A percentile compares a stretch with the other conserved stretches of the same genome.
These are phyloP conservation scores for Moniliophthora roreri DNA, from an alignment of 1,284 basidiomycete species.

Conservation along the genomic window DNA sequence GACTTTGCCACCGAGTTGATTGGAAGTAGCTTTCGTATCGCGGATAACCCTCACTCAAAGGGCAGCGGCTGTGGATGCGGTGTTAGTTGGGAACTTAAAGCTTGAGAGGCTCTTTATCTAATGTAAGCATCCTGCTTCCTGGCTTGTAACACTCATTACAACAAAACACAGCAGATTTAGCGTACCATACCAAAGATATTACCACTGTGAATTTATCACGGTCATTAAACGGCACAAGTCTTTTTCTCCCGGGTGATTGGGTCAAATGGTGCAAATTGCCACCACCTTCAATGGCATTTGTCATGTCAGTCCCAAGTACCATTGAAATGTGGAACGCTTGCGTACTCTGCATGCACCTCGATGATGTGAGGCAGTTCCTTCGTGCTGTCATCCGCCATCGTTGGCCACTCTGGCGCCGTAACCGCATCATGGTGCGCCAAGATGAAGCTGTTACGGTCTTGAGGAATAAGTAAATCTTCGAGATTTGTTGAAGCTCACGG, in stretches of 20 bases:
- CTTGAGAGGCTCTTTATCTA: conserved; percentile 26
- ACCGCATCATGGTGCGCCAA: conserved; percentile 25
- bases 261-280: conserved; percentile 20
- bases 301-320: not conserved
- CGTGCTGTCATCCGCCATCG: conserved; percentile 21
- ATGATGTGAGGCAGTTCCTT: conserved; percentile 23
- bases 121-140: not conserved
- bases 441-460: conserved; percentile 25
- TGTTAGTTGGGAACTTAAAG: conserved; percentile 86
- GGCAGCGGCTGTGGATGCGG: conserved; percentile 89
- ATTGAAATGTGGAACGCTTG: not conserved
- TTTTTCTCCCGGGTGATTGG: conserved; percentile 14
- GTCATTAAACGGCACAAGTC: not conserved
- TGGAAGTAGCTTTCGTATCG: conserved; percentile 79
- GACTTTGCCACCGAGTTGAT: conserved; percentile 93
- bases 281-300: conserved; percentile 10
- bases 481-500: conserved; percentile 25
- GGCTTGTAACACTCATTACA: not conserved
- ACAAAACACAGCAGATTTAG: not conserved
- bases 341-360: conserved; percentile 19
- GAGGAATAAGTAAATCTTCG: not conserved
- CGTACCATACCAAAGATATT: not conserved
- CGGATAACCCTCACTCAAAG: conserved; percentile 83
- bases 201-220: not conserved
- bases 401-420: conserved; percentile 25